Base-by-base conservation (phyloP, 805 yeast genomes). In the Ogataea populi-albae region DNA sequence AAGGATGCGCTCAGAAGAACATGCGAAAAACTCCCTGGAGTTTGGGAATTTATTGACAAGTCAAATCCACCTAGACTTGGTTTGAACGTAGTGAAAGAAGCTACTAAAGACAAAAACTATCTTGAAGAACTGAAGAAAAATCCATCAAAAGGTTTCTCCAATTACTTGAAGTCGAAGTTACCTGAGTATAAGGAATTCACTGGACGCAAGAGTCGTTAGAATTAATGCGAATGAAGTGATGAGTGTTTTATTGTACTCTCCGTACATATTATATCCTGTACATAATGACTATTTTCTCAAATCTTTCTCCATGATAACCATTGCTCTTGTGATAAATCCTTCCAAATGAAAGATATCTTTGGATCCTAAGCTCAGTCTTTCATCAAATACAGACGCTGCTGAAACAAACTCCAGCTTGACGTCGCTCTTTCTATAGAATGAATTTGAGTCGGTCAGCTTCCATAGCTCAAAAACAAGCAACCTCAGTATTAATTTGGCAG, bases 321-420 rank as follows among this genome's bases (percentile, higher is more conserved):
- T 91, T 2, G 79, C 77, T 55, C 76, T 81, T 1, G 97, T 96
- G 14, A 86, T 75, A 55, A 87, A 93, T 1, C 98, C 98, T 65
- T 93, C 98, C 36, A 93, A 64, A 62, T 93, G 98, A 61, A 86
- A 93, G 9, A 93, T 91, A 24, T 88, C 86, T 60, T 93, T 93
- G 40, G 75, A 75, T 3, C 98, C 98, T 40, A 84, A 64, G 39
- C 88, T 77, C 41, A 93, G 68, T 38, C 98, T 73, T 52, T 93
- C 96, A 55, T 93, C 98, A 50, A 77, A 81, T 1, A 69, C 54
- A 2, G 95, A 74, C 3, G 83, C 81, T 4, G 77, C 62, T 6
- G 73, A 73, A 8, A 84, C 74, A 23, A 86, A 64, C 5, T 60
- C 65, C n/a, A 58, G 41, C 28, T 73, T 70, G 3, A 68, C 55